phyloP scores from a whole-genome alignment of 2,329 filamentous ascomycete genomes.

The Didymella sp. region DNA sequence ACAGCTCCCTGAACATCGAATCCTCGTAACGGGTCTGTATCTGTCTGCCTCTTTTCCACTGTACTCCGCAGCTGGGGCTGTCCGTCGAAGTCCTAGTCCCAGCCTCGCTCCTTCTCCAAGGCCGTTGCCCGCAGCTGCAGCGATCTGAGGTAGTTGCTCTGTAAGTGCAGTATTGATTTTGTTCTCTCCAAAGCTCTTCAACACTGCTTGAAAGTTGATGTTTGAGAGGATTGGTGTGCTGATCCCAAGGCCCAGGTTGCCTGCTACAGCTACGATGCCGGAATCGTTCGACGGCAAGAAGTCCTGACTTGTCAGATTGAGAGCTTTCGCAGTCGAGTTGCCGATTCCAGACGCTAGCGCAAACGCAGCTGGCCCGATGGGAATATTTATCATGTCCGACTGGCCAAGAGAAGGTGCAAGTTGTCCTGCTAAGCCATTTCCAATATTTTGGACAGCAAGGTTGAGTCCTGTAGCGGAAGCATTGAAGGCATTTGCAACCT shows the following conservation, averaged over 20 bases:
- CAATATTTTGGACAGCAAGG: slow-evolving; percentile 36
- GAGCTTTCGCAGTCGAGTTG: slow-evolving; percentile 34
- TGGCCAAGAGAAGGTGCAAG: slow-evolving; percentile 24
- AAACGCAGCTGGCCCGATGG: slow-evolving; percentile 32
- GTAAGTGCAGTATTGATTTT: slow-evolving; percentile 17
- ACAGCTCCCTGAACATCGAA: slow-evolving; percentile 30
- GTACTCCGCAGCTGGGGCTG: neutral
- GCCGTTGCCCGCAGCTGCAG: slow-evolving; percentile 36
- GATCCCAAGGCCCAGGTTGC: slow-evolving; percentile 38
- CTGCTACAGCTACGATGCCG: slow-evolving; percentile 33
- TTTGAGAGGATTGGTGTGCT: slow-evolving; percentile 34
- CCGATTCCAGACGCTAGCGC: slow-evolving; percentile 40
- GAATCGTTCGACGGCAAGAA: slow-evolving; percentile 27
- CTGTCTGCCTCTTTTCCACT: slow-evolving; percentile 21
- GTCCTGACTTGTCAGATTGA: slow-evolving; percentile 32
- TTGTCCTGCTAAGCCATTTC: slow-evolving; percentile 33
- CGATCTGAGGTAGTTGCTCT: slow-evolving; percentile 34
- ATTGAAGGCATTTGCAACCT: slow-evolving; percentile 30
- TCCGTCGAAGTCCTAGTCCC: slow-evolving; percentile 29
- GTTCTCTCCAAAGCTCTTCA: slow-evolving; percentile 21
- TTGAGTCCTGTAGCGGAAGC: slow-evolving; percentile 34
- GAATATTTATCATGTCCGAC: neutral
- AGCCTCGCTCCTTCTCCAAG: slow-evolving; percentile 38
- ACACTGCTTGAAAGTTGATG: slow-evolving; percentile 28
- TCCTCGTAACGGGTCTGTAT: slow-evolving; percentile 8